These are phyloP conservation scores for Boletus tomentosulus DNA, from an alignment of 768 basidiomycete genomes.

Conservation along the genomic window DNA sequence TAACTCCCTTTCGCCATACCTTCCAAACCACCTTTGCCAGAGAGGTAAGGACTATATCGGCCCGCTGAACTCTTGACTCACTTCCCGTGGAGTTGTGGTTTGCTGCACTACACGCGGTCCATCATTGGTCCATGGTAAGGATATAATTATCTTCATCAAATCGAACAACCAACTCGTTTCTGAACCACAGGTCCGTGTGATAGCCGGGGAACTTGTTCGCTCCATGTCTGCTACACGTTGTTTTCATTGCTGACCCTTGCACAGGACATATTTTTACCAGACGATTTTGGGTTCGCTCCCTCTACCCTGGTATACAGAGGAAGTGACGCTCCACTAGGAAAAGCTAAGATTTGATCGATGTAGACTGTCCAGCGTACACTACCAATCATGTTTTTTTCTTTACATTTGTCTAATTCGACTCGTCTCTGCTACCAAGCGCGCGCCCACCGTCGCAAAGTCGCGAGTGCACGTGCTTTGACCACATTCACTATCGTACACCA, in stretches of 20 bases:
- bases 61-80: neutral
- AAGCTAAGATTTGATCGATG: constrained; percentile 50
- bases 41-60: constrained; percentile 47
- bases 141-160: neutral
- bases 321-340: constrained; percentile 58
- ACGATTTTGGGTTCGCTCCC: constrained; percentile 83
- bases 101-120: constrained; percentile 78
- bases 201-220: constrained; percentile 77
- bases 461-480: constrained; percentile 16
- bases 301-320: constrained; percentile 78
- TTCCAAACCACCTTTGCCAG: constrained; percentile 79
- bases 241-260: constrained; percentile 7
- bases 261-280: constrained; percentile 63
- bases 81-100: constrained; percentile 67
- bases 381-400: constrained; percentile 8
- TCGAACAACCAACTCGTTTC: constrained; percentile 1
- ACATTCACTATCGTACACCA: neutral
- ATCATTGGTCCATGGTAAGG: constrained; percentile 87
- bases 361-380: constrained; percentile 1
- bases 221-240: constrained; percentile 1
- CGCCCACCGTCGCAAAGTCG: neutral
- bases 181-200: constrained; percentile 62
- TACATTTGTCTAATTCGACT: neutral
- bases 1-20: constrained; percentile 73
- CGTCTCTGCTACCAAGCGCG: neutral